Base-by-base conservation (phyloP, 1,284 basidiomycete genomes). In the Erythrobasidium hasegawianum region DNA sequence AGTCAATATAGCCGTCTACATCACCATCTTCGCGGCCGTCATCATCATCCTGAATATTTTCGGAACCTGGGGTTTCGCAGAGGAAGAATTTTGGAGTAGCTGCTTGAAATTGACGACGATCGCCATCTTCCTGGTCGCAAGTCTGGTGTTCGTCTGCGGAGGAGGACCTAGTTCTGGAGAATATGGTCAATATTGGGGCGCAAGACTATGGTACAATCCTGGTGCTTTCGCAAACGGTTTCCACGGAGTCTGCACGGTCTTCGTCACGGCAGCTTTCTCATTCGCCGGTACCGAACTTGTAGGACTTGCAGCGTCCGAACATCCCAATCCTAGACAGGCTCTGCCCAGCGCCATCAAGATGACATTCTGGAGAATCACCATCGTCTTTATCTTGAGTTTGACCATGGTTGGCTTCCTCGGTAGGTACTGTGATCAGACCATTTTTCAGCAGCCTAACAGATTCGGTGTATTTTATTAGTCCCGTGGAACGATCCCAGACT, bases 291-390 rank as follows among this genome's bases (percentile, higher is more conserved):
- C 73, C 13, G 71, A 76, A 69, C 70, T 91, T 83, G 55, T 88
- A 82, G 86, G 86, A 86, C 69, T 84, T 79, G 70, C 85, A 79
- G 75, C 81, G 80, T 70, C 88, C 84, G 65, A 87, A 81, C 80
- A 81, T 1, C 75, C 75, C 62, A 66, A 69, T 26, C 68, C 68
- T 14, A 16, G 58, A 9, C 79, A 78, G 69, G 76, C 77, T 49
- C 75, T 82, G 56, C 81, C 81, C 8, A 76, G 75, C 53, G 81
- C 81, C 47, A 78, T 80, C 75, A 81, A 81, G 76, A 76, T 77
- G 58, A 75, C 78, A 41, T 75, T 78, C 69, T 75, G 76, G 73
- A 80, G 81, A 70, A 78, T 82, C 68, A 77, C 79, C 62, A 57
- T 82, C 66, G 80, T 82, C 76, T 83, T 81, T 79, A 73, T 83